Conservation (phyloP, 768 basidiomycete genomes). For the Mrakia gelida region DNA sequence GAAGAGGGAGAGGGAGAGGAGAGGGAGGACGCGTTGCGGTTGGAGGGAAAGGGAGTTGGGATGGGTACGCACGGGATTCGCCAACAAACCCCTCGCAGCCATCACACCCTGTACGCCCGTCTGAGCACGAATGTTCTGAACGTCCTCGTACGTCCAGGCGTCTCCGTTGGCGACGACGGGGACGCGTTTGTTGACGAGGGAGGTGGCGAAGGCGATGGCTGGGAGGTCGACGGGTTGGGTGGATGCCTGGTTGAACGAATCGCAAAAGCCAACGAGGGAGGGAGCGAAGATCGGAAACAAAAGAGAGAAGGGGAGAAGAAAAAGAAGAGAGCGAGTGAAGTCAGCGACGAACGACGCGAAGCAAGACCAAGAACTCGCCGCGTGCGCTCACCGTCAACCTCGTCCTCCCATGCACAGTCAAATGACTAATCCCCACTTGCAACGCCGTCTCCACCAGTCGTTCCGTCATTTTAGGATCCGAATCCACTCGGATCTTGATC, state of each 20-base stretch:
- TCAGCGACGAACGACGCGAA: no score
- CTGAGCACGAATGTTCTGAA: conserved; percentile 42
- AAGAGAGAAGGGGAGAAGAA: background rate
- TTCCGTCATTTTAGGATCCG: conserved; percentile 41
- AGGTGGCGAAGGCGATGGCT: conserved; percentile 48
- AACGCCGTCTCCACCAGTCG: conserved; percentile 38
- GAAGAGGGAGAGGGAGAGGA: background rate
- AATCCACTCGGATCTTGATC: conserved; percentile 52
- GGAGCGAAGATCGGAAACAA: no score
- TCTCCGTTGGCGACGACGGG: conserved; percentile 52
- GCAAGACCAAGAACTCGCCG: no score
- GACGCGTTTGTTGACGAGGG: conserved; percentile 45
- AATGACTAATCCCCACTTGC: conserved; percentile 46
- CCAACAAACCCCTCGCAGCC: conserved; percentile 51
- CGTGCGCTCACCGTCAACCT: conserved; percentile 33
- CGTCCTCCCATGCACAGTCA: conserved; percentile 52
- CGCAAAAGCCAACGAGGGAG: no score
- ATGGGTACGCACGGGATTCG: conserved; percentile 45
- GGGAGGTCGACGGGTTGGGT: conserved; percentile 47
- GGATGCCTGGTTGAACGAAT: conserved; percentile 39
- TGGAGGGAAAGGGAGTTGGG: background rate
- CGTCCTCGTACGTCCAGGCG: conserved; percentile 47
- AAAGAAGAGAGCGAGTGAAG: background rate
- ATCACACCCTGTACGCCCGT: conserved; percentile 50
- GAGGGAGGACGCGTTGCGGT: no score